These are phyloP conservation scores for Neurospora africana DNA, from an alignment of 495 filamentous ascomycete genomes.

Conservation along the genomic window DNA sequence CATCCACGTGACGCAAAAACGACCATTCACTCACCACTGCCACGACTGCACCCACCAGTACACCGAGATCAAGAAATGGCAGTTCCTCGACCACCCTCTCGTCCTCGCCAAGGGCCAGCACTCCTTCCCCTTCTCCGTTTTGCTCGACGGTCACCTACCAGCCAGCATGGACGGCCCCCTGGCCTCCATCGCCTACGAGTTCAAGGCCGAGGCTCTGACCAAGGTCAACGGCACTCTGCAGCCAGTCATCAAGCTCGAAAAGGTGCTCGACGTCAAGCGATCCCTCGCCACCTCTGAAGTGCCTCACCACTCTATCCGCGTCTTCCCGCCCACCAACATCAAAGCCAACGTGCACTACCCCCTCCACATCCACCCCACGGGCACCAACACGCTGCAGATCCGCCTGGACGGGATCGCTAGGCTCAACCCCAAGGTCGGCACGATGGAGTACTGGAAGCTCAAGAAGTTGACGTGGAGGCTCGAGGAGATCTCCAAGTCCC, in stretches of 20 bases:
- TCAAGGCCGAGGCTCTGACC: slow-evolving; percentile 66
- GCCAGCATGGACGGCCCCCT: slow-evolving; percentile 66
- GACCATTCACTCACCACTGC: slow-evolving; percentile 70
- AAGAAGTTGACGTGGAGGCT: slow-evolving; percentile 88
- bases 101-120: slow-evolving; percentile 54
- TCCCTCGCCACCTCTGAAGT: slow-evolving; percentile 48
- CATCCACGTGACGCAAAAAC: slow-evolving; percentile 59
- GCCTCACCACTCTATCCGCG: slow-evolving; percentile 73
- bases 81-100: slow-evolving; percentile 58
- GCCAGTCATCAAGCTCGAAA: slow-evolving; percentile 45
- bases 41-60: slow-evolving; percentile 56
- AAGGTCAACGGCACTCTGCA: slow-evolving; percentile 26
- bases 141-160: slow-evolving; percentile 79
- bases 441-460: slow-evolving; percentile 67
- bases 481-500: slow-evolving; percentile 70
- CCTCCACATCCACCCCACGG: slow-evolving; percentile 77
- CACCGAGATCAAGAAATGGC: slow-evolving; percentile 69
- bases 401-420: slow-evolving; percentile 69
- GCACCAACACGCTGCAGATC: slow-evolving; percentile 67
- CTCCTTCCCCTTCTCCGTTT: slow-evolving; percentile 82
- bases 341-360: slow-evolving; percentile 71
- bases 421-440: slow-evolving; percentile 41
- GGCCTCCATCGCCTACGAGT: slow-evolving; percentile 64
- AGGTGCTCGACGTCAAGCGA: slow-evolving; percentile 60
- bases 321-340: slow-evolving; percentile 94